Evolutionary conservation across 345 rosid genomes (phyloP).

Genomic region (Eucalyptus erythrocorys): DNA sequence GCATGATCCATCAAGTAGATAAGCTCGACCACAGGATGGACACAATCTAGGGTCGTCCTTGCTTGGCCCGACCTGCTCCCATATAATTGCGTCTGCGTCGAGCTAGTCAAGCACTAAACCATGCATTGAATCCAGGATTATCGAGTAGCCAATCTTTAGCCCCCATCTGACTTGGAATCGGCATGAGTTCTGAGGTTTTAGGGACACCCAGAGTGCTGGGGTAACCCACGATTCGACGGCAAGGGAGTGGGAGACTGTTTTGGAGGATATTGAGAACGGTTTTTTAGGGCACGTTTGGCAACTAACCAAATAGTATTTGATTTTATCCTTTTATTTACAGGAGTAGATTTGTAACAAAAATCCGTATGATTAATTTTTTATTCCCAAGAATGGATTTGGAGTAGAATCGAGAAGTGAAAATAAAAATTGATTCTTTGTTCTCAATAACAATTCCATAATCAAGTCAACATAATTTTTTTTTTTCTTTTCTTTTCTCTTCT

Average conservation of each 20-base stretch:
- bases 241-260: not conserved
- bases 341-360: accelerated
- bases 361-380: accelerated
- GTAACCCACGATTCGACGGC: accelerated
- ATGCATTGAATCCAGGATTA: not conserved
- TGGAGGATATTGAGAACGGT: accelerated
- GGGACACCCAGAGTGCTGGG: accelerated
- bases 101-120: not conserved
- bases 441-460: accelerated
- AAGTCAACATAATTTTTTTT: accelerated
- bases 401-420: too few relatives aligned
- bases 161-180: not conserved
- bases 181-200: not conserved
- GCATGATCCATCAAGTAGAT: not conserved
- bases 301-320: too few relatives aligned
- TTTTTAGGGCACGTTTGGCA: accelerated
- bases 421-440: too few relatives aligned
- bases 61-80: not conserved
- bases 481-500: too few relatives aligned
- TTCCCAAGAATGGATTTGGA: too few relatives aligned
- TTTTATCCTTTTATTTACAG: accelerated
- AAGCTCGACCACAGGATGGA: not conserved
- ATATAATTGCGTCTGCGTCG: accelerated
- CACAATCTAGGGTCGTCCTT: accelerated
- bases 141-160: too few relatives aligned